A percentile compares a stretch with the other conserved stretches of the same genome.
Evolutionary conservation across 192 early-diverging fungal species (phyloP).

Genomic region (Coemansia sp.): DNA sequence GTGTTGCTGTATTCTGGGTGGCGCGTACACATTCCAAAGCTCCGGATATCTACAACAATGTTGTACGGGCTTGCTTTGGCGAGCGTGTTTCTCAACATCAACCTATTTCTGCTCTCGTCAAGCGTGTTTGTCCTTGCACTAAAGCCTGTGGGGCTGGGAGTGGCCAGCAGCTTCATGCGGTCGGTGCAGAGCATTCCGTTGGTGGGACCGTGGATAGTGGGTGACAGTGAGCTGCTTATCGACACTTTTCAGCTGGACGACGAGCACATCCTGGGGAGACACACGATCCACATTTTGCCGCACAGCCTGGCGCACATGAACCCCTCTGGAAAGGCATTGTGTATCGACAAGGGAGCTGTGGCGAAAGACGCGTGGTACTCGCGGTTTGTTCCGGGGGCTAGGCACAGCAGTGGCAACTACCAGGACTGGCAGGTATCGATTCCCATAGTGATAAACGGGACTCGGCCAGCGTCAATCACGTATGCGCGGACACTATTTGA

Average conservation of each 20-base stretch:
- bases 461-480: conserved; percentile 32
- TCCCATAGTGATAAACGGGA: conserved; percentile 50
- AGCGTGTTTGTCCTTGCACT: conserved; percentile 39
- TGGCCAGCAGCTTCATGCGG: conserved; percentile 39
- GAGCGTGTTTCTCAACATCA: conserved; percentile 30
- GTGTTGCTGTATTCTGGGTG: conserved; percentile 29
- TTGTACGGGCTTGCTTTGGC: conserved; percentile 14
- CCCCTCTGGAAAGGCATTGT: conserved; percentile 20
- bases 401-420: conserved; percentile 4
- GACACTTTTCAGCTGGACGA: conserved; percentile 43
- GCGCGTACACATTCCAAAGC: conserved; percentile 28
- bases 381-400: background rate
- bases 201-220: conserved; percentile 39
- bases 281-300: conserved; percentile 52
- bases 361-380: conserved; percentile 22
- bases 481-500: conserved; percentile 44
- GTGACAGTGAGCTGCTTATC: conserved; percentile 51
- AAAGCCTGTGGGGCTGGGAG: conserved; percentile 34
- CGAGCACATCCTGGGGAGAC: conserved; percentile 50
- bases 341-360: conserved; percentile 20
- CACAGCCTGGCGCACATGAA: conserved; percentile 52
- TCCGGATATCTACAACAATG: conserved; percentile 6
- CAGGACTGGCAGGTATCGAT: conserved; percentile 16
- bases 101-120: conserved; percentile 37
- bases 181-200: conserved; percentile 33